Evolutionary conservation across 1,284 basidiomycete genomes (phyloP).

Genomic region (Xerocomus amazonicus): DNA sequence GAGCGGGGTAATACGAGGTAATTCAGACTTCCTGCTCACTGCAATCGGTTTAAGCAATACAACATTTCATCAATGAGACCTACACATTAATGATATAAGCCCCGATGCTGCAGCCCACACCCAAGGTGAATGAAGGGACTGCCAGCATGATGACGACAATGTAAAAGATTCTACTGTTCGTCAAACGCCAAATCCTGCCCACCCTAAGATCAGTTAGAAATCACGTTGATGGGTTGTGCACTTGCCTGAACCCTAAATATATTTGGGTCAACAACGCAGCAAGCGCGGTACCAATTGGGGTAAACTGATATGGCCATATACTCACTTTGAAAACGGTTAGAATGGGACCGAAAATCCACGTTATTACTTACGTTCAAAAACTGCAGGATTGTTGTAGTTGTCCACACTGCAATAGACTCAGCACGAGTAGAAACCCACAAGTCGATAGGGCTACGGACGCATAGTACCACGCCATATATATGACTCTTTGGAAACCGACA

Average conservation of each 20-base stretch:
- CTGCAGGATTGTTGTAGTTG: constrained; percentile 14
- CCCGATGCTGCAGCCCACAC: constrained; percentile 35
- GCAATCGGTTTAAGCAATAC: background rate
- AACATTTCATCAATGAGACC: constrained; percentile 10
- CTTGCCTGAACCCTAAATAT: constrained; percentile 13
- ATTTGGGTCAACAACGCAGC: constrained; percentile 42
- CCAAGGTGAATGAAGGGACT: constrained; percentile 36
- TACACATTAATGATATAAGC: constrained; percentile 39
- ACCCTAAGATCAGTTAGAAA: background rate
- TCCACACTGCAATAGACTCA: constrained; percentile 10
- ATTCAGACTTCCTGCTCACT: constrained; percentile 21
- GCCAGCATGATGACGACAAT: constrained; percentile 34
- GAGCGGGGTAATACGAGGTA: constrained; percentile 24
- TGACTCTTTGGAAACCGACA: constrained; percentile 3
- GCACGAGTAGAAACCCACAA: background rate
- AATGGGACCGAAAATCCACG: background rate
- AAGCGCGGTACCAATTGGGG: constrained; percentile 40
- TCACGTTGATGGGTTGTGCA: background rate
- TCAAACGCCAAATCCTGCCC: constrained; percentile 31
- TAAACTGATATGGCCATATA: constrained; percentile 42
- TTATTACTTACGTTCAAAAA: constrained; percentile 10
- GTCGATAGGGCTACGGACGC: constrained; percentile 5
- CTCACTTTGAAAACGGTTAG: constrained; percentile 4
- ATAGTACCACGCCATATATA: constrained; percentile 22
- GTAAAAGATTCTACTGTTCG: constrained; percentile 34